These are phyloP conservation scores for Bolboschoenus planiculmis DNA, from an alignment of 176 grass and related monocot genomes.

Conservation along the genomic window DNA sequence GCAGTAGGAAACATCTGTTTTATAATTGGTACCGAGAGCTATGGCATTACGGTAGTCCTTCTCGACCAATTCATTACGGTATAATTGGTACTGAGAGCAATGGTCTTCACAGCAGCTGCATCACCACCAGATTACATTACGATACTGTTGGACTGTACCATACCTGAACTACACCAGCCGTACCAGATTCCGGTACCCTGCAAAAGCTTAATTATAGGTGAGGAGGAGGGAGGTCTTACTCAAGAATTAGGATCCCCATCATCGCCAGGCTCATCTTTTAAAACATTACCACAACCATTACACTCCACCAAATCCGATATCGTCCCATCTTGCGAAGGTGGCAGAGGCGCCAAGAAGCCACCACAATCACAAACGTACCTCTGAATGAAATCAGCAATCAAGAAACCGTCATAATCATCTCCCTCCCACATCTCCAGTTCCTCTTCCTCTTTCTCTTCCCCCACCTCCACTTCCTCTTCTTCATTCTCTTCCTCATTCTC, in stretches of 20 bases:
- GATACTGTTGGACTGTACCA: neutral
- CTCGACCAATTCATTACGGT: too few species aligned
- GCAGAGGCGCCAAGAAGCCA: slow-evolving; percentile 60
- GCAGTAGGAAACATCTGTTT: neutral
- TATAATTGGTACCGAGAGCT: neutral
- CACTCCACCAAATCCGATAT: slow-evolving; percentile 60
- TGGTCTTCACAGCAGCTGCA: neutral
- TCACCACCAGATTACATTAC: neutral
- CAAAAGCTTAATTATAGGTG: neutral
- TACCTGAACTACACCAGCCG: neutral
- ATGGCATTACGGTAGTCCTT: too few species aligned
- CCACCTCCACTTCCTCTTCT: neutral
- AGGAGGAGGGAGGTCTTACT: neutral
- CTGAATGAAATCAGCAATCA: slow-evolving; percentile 61
- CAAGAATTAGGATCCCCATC: neutral
- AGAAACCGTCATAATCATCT: slow-evolving; percentile 29
- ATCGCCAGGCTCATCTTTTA: slow-evolving; percentile 26
- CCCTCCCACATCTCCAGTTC: slow-evolving; percentile 1
- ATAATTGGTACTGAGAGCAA: too few species aligned
- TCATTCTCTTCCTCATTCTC: neutral
- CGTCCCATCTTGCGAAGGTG: slow-evolving; percentile 37
- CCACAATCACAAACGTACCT: slow-evolving; percentile 74
- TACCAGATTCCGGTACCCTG: neutral
- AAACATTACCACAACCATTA: slow-evolving; percentile 56
- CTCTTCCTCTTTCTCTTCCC: slow-evolving; percentile 17